A percentile compares a stretch with the other conserved stretches of the same genome.
Evolutionary conservation across 2,329 filamentous ascomycete genomes (phyloP).

Genomic region (Curvularia spicifera): DNA sequence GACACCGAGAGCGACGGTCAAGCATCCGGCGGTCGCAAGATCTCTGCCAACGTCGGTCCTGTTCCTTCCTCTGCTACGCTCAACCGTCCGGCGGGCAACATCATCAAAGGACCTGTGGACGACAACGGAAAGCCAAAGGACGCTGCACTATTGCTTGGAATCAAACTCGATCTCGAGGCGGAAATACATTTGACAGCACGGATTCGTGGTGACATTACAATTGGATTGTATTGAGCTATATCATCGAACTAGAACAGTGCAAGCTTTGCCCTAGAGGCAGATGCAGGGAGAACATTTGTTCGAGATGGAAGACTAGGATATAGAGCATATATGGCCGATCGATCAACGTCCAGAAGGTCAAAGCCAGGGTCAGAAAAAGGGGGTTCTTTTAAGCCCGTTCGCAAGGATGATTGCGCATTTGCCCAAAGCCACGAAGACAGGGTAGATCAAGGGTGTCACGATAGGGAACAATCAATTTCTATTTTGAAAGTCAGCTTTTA

Average conservation of each 20-base stretch:
- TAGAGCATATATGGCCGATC: neutral
- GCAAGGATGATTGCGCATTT: neutral
- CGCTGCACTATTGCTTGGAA: constrained; percentile 65
- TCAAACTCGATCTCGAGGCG: constrained; percentile 69
- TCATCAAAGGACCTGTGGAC: constrained; percentile 64
- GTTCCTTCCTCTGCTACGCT: constrained; percentile 51
- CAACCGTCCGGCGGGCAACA: constrained; percentile 49
- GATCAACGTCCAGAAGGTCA: too few relatives aligned
- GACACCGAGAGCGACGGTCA: constrained; percentile 52
- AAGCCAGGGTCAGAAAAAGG: neutral
- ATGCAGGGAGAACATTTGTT: neutral
- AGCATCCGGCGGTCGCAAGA: constrained; percentile 49
- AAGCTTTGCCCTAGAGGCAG: neutral
- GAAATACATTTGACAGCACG: constrained; percentile 67
- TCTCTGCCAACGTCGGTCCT: constrained; percentile 36
- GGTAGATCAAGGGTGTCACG: neutral
- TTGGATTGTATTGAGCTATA: constrained; percentile 61
- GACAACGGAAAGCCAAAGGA: constrained; percentile 64
- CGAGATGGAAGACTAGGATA: neutral
- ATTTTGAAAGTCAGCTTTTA: constrained; percentile 16
- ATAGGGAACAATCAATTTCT: neutral
- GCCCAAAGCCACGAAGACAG: neutral
- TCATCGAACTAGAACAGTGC: neutral
- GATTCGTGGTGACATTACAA: constrained; percentile 66
- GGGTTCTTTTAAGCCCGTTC: neutral